phyloP scores from a whole-genome alignment of 208 protist species.

The Trypanosoma scelopori region DNA sequence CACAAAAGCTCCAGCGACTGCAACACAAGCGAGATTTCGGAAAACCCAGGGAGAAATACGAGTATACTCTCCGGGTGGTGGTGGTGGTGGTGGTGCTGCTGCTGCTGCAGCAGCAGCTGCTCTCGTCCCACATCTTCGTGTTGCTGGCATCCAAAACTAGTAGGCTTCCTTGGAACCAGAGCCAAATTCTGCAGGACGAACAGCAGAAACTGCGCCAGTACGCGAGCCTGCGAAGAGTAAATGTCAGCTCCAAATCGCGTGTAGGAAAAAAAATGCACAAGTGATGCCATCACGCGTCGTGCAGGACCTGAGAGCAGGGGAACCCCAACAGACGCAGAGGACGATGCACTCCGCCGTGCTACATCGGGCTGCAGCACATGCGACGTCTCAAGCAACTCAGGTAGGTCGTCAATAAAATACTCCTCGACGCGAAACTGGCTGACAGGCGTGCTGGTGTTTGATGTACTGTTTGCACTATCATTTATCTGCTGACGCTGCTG shows the following conservation, averaged over 20 bases:
- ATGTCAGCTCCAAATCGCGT: conserved; percentile 25
- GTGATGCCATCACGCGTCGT: conserved; percentile 24
- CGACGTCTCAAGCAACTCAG: conserved; percentile 16
- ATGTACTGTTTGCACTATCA: background rate
- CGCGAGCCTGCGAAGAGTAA: conserved; percentile 26
- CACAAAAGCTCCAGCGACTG: conserved; percentile 56
- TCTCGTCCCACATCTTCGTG: background rate
- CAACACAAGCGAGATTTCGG: conserved; percentile 64
- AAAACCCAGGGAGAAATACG: conserved; percentile 73
- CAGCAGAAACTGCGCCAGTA: conserved; percentile 46
- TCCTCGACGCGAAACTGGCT: conserved; percentile 45
- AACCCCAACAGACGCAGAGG: background rate
- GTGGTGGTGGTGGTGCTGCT: background rate
- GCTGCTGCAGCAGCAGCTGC: conserved; percentile 1
- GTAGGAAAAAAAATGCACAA: conserved; percentile 34
- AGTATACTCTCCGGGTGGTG: conserved; percentile 49
- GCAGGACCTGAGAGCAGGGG: conserved; percentile 14
- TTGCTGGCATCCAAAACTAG: background rate
- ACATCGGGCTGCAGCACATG: background rate
- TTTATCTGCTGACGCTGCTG: background rate
- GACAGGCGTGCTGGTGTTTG: background rate
- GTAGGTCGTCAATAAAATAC: conserved; percentile 75
- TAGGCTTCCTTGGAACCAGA: background rate
- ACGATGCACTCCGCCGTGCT: background rate
- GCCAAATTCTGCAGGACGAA: conserved; percentile 44